Percentiles rank a stretch among this genome's conserved stretches.
Conservation (phyloP, 306 rosid species). For the Pachyrhizus erosus region DNA sequence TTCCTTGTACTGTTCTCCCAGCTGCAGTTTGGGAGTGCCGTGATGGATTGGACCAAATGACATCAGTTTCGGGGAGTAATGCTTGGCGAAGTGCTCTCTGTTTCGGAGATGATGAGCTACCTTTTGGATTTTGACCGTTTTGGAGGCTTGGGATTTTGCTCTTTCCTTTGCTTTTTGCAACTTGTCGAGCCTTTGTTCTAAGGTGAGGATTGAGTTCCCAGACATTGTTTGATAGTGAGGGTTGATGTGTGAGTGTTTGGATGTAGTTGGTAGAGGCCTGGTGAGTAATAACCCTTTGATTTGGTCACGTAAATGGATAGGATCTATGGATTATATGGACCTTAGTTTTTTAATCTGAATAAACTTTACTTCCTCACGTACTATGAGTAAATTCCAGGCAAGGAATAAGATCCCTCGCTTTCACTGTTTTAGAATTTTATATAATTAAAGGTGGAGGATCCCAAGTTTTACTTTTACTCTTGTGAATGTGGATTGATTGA, state of each 20-base stretch:
- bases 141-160: too few species aligned
- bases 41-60: constrained; percentile 40
- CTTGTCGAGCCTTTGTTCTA: neutral
- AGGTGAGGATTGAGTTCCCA: neutral
- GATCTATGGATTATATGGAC: neutral
- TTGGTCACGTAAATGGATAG: neutral
- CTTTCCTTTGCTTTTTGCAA: neutral
- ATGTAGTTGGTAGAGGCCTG: neutral
- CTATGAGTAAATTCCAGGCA: neutral
- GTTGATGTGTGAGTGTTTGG: too few species aligned
- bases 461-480: neutral
- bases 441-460: neutral
- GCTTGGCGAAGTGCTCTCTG: neutral
- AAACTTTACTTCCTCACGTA: neutral
- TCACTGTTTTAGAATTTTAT: neutral
- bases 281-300: neutral
- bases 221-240: neutral
- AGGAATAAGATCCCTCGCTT: neutral
- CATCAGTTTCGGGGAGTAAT: constrained; percentile 15
- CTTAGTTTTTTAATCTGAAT: neutral
- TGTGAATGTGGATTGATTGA: neutral
- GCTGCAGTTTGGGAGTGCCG: neutral
- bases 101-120: constrained; percentile 18
- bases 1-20: constrained; percentile 24
- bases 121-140: constrained; percentile 26